Conservation (phyloP, 371 early-diverging fungal genomes). For the Apophysomyces trapeziformis region DNA sequence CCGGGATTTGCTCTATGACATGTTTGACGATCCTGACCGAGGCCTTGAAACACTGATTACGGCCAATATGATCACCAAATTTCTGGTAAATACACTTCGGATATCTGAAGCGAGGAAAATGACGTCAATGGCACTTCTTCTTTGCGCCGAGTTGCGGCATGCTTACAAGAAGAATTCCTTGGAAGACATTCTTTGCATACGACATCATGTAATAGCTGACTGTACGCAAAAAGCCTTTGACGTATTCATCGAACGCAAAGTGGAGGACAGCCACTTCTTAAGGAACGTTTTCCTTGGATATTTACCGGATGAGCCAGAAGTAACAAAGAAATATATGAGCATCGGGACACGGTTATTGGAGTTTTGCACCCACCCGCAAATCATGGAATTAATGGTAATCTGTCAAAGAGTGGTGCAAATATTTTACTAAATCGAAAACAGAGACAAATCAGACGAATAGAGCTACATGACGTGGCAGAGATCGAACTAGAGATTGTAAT, state of each 20-base stretch:
- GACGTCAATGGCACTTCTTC: conserved; percentile 4
- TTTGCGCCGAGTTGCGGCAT: neutral
- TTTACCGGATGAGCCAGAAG: neutral
- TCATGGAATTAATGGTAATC: neutral
- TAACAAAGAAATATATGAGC: neutral
- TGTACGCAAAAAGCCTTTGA: neutral
- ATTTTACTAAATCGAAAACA: neutral
- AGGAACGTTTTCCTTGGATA: neutral
- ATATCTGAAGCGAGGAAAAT: conserved; percentile 4
- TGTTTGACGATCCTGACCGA: conserved; percentile 28
- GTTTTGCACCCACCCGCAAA: neutral
- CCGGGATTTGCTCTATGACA: conserved; percentile 15
- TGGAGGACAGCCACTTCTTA: neutral
- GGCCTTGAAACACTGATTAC: conserved; percentile 20
- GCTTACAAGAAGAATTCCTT: neutral
- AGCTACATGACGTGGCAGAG: neutral
- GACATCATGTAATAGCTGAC: neutral
- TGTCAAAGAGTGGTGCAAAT: neutral
- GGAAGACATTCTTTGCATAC: neutral
- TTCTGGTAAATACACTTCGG: conserved; percentile 7
- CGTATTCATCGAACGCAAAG: neutral
- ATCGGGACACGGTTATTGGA: neutral
- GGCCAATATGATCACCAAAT: conserved; percentile 7
- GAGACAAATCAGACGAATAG: neutral
- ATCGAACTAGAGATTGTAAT: neutral